Evolutionary conservation across 805 yeast species (phyloP).

Genomic region (Yarrowia yakushimensis): DNA sequence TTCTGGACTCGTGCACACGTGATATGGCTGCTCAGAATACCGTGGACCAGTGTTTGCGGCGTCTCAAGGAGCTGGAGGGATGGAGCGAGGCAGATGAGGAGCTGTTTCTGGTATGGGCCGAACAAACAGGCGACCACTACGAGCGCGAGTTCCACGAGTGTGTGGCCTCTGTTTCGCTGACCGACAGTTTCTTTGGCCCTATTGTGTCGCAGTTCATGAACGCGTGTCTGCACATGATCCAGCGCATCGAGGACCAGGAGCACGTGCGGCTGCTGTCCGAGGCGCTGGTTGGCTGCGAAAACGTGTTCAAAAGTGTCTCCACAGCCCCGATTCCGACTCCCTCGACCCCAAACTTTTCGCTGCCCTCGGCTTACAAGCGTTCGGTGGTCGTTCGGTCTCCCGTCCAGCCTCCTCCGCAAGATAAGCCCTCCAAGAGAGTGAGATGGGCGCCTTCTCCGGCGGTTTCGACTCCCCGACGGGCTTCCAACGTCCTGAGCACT

Average conservation of each 20-base stretch:
- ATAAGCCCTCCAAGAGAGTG: slow-evolving; percentile 12
- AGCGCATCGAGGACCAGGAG: slow-evolving; percentile 4
- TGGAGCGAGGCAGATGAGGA: slow-evolving; percentile 14
- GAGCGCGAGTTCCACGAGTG: slow-evolving; percentile 8
- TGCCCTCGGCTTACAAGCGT: background rate
- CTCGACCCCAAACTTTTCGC: slow-evolving; percentile 3
- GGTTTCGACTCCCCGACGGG: background rate
- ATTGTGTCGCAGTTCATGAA: background rate
- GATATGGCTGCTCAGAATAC: slow-evolving; percentile 14
- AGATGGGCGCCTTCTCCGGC: slow-evolving; percentile 21
- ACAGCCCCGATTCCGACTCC: background rate
- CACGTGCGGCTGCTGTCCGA: background rate
- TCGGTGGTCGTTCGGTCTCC: background rate
- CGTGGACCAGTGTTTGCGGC: slow-evolving; percentile 6
- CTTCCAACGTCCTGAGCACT: background rate
- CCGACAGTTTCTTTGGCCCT: slow-evolving; percentile 1
- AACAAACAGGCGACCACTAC: background rate
- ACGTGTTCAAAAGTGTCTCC: background rate
- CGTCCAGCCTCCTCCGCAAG: background rate
- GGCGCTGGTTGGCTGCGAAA: background rate
- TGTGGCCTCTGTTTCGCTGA: background rate
- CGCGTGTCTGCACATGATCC: slow-evolving; percentile 8
- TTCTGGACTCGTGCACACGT: slow-evolving; percentile 1
- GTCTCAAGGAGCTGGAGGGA: slow-evolving; percentile 16
- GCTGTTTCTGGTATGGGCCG: slow-evolving; percentile 9